Evolutionary conservation across 2,329 filamentous ascomycete species (phyloP).

Genomic region (Fusarium incarnatum): DNA sequence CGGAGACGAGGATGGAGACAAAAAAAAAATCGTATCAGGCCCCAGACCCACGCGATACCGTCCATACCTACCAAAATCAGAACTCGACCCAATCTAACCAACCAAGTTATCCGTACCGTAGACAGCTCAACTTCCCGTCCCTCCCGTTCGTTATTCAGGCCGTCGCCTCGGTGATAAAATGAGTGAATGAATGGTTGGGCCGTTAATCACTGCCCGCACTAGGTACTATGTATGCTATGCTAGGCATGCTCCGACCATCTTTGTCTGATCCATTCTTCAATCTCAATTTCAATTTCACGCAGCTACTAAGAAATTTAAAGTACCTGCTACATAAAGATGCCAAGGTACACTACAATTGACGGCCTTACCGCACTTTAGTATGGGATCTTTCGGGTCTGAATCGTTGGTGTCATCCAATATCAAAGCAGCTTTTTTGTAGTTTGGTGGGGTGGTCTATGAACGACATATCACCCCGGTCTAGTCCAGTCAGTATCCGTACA

Average conservation of each 20-base stretch:
- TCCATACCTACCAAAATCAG: conserved; percentile 10
- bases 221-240: not conserved
- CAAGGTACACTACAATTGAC: conserved; percentile 33
- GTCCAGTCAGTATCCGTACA: conserved; percentile 8
- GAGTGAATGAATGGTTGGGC: conserved; percentile 47
- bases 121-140: not conserved
- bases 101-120: not conserved
- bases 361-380: conserved; percentile 38
- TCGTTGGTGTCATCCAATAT: conserved; percentile 34
- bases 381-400: conserved; percentile 35
- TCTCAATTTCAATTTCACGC: not conserved
- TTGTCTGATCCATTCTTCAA: not conserved
- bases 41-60: conserved; percentile 11
- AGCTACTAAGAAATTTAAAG: not conserved
- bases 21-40: conserved; percentile 42
- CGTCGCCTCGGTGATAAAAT: conserved; percentile 48
- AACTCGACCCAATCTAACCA: conserved; percentile 3
- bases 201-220: conserved; percentile 13
- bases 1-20: conserved; percentile 14
- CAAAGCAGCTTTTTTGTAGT: conserved; percentile 27
- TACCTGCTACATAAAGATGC: conserved; percentile 8
- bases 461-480: conserved; percentile 36
- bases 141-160: conserved; percentile 29
- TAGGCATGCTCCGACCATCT: not conserved
- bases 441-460: conserved; percentile 30